These are phyloP conservation scores for Fusarium sp. DNA, from an alignment of 2,329 filamentous ascomycete species.

Conservation along the genomic window DNA sequence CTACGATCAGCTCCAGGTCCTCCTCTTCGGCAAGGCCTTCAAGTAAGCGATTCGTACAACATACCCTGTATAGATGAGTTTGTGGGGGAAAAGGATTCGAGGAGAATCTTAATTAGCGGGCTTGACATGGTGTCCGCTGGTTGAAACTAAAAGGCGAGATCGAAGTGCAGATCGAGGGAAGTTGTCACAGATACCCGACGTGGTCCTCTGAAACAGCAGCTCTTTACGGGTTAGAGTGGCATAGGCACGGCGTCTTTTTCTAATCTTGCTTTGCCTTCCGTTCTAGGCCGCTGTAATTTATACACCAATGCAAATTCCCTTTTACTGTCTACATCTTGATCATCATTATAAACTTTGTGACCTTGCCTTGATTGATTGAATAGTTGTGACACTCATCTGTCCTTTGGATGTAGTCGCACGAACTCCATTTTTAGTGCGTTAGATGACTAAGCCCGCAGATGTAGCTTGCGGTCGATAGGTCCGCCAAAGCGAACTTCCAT, in stretches of 20 bases:
- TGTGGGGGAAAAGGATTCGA: slow-evolving; percentile 47
- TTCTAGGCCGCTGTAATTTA: slow-evolving; percentile 72
- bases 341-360: background rate
- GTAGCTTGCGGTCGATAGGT: too few relatives aligned
- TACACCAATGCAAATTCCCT: slow-evolving; percentile 68
- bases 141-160: slow-evolving; percentile 60
- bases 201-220: slow-evolving; percentile 55
- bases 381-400: background rate
- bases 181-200: slow-evolving; percentile 54
- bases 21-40: slow-evolving; percentile 99
- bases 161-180: slow-evolving; percentile 58
- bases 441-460: slow-evolving; percentile 22
- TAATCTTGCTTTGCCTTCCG: slow-evolving; percentile 58
- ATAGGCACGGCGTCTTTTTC: slow-evolving; percentile 60
- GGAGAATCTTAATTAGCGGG: slow-evolving; percentile 48
- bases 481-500: background rate
- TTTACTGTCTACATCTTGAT: slow-evolving; percentile 43
- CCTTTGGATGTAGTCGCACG: background rate
- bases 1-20: slow-evolving; percentile 99
- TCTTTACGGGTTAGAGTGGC: slow-evolving; percentile 61
- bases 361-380: background rate
- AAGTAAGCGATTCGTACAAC: slow-evolving; percentile 65
- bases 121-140: slow-evolving; percentile 53
- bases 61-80: slow-evolving; percentile 56
- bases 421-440: background rate